Evolutionary conservation across 257 asterid species (phyloP).

Genomic region (Fraxinus anomala): DNA sequence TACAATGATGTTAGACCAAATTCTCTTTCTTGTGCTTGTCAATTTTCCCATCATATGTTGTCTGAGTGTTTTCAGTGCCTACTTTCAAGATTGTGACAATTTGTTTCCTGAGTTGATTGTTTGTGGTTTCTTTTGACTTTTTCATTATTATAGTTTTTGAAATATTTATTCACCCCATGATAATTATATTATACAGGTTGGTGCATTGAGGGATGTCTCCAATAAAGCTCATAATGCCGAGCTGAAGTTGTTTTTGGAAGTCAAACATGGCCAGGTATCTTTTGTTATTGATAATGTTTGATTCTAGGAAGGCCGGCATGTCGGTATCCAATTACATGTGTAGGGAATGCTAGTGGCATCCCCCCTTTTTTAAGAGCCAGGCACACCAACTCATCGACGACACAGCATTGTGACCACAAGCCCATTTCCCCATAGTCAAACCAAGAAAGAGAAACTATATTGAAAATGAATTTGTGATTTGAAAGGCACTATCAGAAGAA

Average conservation of each 20-base stretch:
- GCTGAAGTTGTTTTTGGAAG: slow-evolving; percentile 84
- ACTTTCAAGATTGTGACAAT: background rate
- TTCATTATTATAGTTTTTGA: background rate
- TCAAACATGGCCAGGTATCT: slow-evolving; percentile 67
- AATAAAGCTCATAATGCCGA: slow-evolving; percentile 82
- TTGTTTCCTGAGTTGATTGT: background rate
- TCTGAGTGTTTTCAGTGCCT: background rate
- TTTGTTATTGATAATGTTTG: slow-evolving; percentile 4
- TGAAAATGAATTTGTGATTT: background rate
- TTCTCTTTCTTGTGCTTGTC: background rate
- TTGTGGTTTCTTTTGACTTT: slow-evolving; percentile 7
- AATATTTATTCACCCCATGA: background rate
- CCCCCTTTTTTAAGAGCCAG: background rate
- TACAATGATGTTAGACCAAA: background rate
- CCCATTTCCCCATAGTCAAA: background rate
- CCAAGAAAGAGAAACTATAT: background rate
- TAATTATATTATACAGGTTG: slow-evolving; percentile 62
- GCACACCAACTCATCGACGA: background rate
- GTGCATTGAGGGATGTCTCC: slow-evolving; percentile 82
- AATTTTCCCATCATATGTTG: background rate
- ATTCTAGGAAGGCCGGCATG: background rate
- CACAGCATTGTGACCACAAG: background rate
- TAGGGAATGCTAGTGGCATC: too few species aligned
- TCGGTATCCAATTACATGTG: too few species aligned
- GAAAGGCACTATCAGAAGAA: background rate